phyloP scores from a whole-genome alignment of 1,284 basidiomycete species.

The Apiotrichum laibachii region DNA sequence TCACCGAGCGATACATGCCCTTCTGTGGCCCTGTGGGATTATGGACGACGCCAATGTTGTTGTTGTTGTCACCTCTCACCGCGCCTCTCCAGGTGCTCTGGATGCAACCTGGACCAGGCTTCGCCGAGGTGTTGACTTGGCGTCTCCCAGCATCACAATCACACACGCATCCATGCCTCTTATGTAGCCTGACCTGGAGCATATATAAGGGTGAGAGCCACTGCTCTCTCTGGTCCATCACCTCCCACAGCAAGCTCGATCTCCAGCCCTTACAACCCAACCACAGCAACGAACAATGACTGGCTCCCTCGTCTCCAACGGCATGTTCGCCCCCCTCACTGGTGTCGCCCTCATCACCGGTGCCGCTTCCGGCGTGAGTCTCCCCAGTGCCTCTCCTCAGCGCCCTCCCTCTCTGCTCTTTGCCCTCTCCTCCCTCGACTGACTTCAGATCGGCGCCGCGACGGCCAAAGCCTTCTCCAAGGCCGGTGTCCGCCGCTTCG shows the following conservation, averaged over 20 bases:
- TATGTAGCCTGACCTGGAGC: too few relatives aligned
- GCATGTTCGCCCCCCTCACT: constrained; percentile 6
- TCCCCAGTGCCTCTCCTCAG: too few relatives aligned
- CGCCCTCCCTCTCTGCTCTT: neutral
- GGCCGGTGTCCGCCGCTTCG: constrained; percentile 9
- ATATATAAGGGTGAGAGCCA: neutral
- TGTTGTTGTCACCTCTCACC: too few relatives aligned
- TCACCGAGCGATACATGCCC: too few relatives aligned
- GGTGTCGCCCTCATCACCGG: constrained; percentile 29
- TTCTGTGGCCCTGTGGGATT: too few relatives aligned
- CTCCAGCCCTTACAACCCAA: neutral
- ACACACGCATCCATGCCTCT: too few relatives aligned
- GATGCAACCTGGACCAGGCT: too few relatives aligned
- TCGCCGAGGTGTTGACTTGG: too few relatives aligned
- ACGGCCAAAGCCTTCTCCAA: constrained; percentile 11
- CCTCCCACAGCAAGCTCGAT: too few relatives aligned
- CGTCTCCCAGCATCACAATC: too few relatives aligned
- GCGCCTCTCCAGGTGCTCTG: too few relatives aligned
- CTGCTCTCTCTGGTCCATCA: neutral
- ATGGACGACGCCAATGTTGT: too few relatives aligned
- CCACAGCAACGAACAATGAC: neutral
- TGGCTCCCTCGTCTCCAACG: neutral
- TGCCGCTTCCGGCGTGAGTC: constrained; percentile 25
- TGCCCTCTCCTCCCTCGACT: constrained; percentile 1
- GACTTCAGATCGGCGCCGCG: constrained; percentile 17